Conservation (phyloP, 1,284 basidiomycete genomes). For the Ustilago esculenta region DNA sequence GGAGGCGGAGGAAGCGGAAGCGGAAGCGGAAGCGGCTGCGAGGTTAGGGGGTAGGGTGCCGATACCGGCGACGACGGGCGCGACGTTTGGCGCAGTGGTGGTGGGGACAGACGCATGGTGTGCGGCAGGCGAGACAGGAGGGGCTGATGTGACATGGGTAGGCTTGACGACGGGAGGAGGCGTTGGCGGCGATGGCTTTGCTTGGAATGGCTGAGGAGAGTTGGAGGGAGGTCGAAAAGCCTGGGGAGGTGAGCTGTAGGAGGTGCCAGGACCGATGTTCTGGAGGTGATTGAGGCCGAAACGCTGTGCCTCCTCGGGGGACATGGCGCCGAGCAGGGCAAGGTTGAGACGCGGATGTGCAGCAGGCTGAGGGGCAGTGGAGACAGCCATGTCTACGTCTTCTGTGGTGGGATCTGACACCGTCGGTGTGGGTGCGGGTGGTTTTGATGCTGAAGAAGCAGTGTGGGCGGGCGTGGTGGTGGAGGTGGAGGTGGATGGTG, state of each 20-base stretch:
- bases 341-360: constrained; percentile 3
- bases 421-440: constrained; percentile 6
- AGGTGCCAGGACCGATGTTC: constrained; percentile 7
- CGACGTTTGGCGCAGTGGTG: constrained; percentile 11
- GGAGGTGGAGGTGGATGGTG: constrained; percentile 1
- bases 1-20: constrained; percentile 7
- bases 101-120: too few species aligned
- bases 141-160: constrained; percentile 19
- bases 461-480: too few species aligned
- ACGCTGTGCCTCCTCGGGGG: constrained; percentile 19
- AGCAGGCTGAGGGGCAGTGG: constrained; percentile 18
- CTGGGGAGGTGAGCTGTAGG: constrained; percentile 24
- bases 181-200: constrained; percentile 16
- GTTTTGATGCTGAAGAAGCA: constrained; percentile 2
- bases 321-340: constrained; percentile 13
- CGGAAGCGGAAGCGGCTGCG: constrained; percentile 7
- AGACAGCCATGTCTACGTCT: constrained; percentile 30
- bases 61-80: constrained; percentile 39
- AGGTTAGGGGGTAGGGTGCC: constrained; percentile 36
- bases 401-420: constrained; percentile 19
- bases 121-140: background rate
- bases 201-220: constrained; percentile 32
- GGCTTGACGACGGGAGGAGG: constrained; percentile 24
- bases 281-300: constrained; percentile 18
- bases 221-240: constrained; percentile 23